A percentile compares a stretch with the other conserved stretches of the same genome.
Conservation (phyloP, 495 filamentous ascomycete species). For the Aspergillus indologenus region DNA sequence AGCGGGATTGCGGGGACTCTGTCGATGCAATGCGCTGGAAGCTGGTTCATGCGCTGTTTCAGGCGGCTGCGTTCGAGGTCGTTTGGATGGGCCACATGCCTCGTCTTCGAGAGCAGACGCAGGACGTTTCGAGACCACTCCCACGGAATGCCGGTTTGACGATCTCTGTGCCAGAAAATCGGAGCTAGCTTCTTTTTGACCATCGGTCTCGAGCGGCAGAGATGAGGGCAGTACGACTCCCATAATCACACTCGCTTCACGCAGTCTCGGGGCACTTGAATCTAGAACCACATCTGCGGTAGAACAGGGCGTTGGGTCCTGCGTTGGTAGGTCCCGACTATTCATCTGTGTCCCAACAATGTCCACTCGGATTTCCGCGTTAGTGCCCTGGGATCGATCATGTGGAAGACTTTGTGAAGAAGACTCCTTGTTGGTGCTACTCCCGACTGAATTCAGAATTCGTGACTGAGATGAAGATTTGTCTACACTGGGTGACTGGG, state of each 20-base stretch:
- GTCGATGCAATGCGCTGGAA: conserved; percentile 20
- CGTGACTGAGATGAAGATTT: conserved; percentile 41
- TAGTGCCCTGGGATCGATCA: conserved; percentile 8
- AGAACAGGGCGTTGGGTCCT: conserved; percentile 15
- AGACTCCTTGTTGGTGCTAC: conserved; percentile 19
- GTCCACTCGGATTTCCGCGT: conserved; percentile 13
- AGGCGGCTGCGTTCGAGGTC: not conserved
- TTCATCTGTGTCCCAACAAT: conserved; percentile 26
- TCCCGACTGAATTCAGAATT: conserved; percentile 33
- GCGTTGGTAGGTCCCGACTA: conserved; percentile 17
- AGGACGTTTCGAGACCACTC: conserved; percentile 16
- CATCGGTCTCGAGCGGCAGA: conserved; percentile 12
- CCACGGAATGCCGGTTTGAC: conserved; percentile 4
- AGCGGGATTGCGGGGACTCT: conserved; percentile 25
- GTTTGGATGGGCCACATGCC: conserved; percentile 21
- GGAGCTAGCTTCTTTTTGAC: not conserved
- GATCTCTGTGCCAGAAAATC: conserved; percentile 5
- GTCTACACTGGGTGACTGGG: conserved; percentile 25
- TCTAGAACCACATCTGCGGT: conserved; percentile 22
- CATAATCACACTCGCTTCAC: conserved; percentile 14
- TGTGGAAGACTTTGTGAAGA: conserved; percentile 20
- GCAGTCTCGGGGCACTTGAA: conserved; percentile 25
- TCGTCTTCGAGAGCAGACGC: conserved; percentile 14
- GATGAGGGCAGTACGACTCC: conserved; percentile 16
- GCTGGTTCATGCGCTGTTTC: conserved; percentile 8